These are phyloP conservation scores for Candida gorgasii DNA, from an alignment of 805 yeast species.

Conservation along the genomic window DNA sequence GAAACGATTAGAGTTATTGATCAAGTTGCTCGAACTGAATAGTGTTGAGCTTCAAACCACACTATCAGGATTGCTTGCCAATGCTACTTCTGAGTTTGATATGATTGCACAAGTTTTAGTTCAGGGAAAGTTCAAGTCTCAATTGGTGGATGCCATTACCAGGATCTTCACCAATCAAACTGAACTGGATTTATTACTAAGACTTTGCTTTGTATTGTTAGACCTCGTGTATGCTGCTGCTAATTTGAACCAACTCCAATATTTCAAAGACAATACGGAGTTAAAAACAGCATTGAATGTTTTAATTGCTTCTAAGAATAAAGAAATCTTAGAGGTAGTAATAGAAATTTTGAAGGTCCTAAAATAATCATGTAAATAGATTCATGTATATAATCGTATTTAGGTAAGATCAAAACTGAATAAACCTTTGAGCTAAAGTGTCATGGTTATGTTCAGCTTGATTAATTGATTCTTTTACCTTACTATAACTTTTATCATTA, in stretches of 20 bases:
- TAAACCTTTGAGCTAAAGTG: conserved; percentile 42
- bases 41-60: conserved; percentile 29
- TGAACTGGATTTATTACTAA: conserved; percentile 28
- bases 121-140: conserved; percentile 14
- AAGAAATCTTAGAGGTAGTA: conserved; percentile 12
- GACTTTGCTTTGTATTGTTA: conserved; percentile 22
- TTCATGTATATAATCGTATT: background rate
- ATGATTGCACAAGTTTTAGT: conserved; percentile 32
- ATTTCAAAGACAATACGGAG: conserved; percentile 3
- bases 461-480: conserved; percentile 28
- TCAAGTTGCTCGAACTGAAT: conserved; percentile 36
- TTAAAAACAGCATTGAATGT: conserved; percentile 10
- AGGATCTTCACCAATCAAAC: conserved; percentile 27
- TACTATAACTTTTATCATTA: conserved; percentile 39
- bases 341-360: conserved; percentile 16
- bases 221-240: conserved; percentile 16
- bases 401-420: conserved; percentile 31
- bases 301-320: conserved; percentile 2
- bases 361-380: conserved; percentile 1
- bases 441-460: conserved; percentile 30
- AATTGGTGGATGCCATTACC: conserved; percentile 21
- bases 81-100: conserved; percentile 40
- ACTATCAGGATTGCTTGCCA: conserved; percentile 40
- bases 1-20: conserved; percentile 29
- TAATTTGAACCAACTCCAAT: conserved; percentile 1